phyloP scores from a whole-genome alignment of 768 basidiomycete species.

The Macrocybe gigantea region DNA sequence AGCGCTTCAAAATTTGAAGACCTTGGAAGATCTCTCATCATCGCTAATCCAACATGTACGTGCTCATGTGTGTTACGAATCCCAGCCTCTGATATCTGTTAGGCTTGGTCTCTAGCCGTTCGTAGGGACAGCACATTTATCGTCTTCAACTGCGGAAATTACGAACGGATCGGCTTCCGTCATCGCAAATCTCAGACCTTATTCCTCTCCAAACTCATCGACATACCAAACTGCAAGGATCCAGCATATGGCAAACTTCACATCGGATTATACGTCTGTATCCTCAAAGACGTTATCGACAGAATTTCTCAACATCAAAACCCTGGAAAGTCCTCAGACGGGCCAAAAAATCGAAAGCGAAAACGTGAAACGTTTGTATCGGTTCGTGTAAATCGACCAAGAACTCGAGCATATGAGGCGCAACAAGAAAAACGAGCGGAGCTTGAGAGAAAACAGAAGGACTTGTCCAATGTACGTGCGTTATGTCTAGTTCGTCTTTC shows the following conservation, averaged over 20 bases:
- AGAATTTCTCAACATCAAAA: neutral
- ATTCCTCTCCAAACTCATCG: constrained; percentile 7
- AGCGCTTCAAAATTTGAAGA: too few species aligned
- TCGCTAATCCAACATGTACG: neutral
- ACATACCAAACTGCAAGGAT: neutral
- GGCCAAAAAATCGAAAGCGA: too few species aligned
- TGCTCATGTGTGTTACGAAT: neutral
- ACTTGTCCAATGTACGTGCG: too few species aligned
- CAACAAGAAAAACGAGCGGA: too few species aligned
- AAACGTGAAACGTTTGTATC: too few species aligned
- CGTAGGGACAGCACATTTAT: constrained; percentile 1
- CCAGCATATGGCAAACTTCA: constrained; percentile 8
- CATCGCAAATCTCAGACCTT: constrained; percentile 9
- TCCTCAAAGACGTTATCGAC: constrained; percentile 6
- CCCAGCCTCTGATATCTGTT: neutral
- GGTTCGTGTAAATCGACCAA: too few species aligned
- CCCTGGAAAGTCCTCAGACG: too few species aligned
- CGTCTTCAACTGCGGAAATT: constrained; percentile 9
- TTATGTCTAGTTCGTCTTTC: too few species aligned
- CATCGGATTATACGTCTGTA: constrained; percentile 5
- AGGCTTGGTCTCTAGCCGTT: neutral
- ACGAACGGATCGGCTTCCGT: constrained; percentile 8
- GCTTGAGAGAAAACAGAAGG: too few species aligned
- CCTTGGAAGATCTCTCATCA: too few species aligned
- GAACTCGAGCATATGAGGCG: too few species aligned